These are phyloP conservation scores for Orbilia brochopaga DNA, from an alignment of 2,329 filamentous ascomycete species.

Conservation along the genomic window DNA sequence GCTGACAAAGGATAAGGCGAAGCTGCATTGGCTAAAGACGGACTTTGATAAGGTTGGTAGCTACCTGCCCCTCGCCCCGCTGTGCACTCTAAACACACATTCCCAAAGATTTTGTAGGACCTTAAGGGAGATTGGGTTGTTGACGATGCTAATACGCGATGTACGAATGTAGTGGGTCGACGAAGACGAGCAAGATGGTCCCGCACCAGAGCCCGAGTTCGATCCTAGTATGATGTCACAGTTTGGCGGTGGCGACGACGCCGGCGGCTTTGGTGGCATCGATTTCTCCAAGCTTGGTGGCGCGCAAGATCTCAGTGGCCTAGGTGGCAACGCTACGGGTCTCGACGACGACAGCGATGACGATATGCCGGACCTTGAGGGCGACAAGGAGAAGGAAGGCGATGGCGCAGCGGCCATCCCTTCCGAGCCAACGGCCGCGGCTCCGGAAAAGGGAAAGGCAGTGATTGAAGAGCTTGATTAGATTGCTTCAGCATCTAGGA, in stretches of 20 bases:
- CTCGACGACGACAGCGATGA: constrained; percentile 52
- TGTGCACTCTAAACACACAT: neutral
- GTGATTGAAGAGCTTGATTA: constrained; percentile 37
- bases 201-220: constrained; percentile 68
- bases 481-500: neutral
- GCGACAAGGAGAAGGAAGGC: constrained; percentile 30
- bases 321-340: constrained; percentile 56
- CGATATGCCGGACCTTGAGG: constrained; percentile 55
- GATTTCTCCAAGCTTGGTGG: constrained; percentile 91
- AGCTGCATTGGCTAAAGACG: constrained; percentile 95
- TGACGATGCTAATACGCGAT: constrained; percentile 2
- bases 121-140: constrained; percentile 52
- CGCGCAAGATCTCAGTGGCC: constrained; percentile 62
- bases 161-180: constrained; percentile 73
- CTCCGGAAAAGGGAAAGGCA: constrained; percentile 30
- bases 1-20: constrained; percentile 86
- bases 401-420: constrained; percentile 25
- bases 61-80: neutral
- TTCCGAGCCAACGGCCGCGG: constrained; percentile 22
- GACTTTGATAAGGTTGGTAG: constrained; percentile 87
- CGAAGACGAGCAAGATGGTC: constrained; percentile 96
- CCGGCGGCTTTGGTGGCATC: constrained; percentile 68
- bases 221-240: constrained; percentile 59
- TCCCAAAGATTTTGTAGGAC: neutral
- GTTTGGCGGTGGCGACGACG: constrained; percentile 57